Base-by-base conservation (phyloP, 2,329 filamentous ascomycete species). In the Dothideomycetes sp. region DNA sequence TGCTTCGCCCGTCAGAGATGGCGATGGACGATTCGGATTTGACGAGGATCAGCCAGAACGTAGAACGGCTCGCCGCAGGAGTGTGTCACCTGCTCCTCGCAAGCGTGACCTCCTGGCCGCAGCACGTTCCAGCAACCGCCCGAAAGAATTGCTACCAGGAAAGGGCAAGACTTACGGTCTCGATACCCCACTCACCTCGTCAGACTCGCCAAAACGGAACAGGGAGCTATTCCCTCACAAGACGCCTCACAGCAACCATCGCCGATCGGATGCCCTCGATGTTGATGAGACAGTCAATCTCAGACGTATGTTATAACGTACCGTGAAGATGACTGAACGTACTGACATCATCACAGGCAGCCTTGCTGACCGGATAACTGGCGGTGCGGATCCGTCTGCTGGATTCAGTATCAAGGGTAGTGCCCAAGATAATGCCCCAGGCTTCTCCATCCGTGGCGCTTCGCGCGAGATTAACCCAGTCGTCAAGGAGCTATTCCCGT, bases 1-100 rank as follows among this genome's bases (percentile, higher is more conserved):
- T 54, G 75, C 75, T 13, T 80, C 76, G 5, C 76, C 76, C 19
- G 51, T 49, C 34, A 58, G 64, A 33, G 65, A 68, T 25, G 69
- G 64, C 10, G 64, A 69, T 40, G 66, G 71, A 13, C 60, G 65
- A 4, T 64, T 59, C 25, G 68, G 68, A 5, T 71, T 71, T 48
- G 56, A 54, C n/a, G 67, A 73, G 19, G 63, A 69, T 36, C 65
- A 69, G 12, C 61, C 72, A 33, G 59, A 65, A 49, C 45, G 64
- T 54, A 41, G 57, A 52, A 48, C 63, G 55, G 44, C 65, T 52
- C 61, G 67, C 17, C 61, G 61, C 45, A 57, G 67, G 27, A 67
- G 63, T 41, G 56, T 58, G 16, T 64, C 61, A 13, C 64, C 63
- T 31, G 52, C 51, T 30, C 33, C 30, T 10, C 38, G 32, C 18